Evolutionary conservation across 139 green algal species (phyloP).

Genomic region (Astrephomene gubernaculifera): DNA sequence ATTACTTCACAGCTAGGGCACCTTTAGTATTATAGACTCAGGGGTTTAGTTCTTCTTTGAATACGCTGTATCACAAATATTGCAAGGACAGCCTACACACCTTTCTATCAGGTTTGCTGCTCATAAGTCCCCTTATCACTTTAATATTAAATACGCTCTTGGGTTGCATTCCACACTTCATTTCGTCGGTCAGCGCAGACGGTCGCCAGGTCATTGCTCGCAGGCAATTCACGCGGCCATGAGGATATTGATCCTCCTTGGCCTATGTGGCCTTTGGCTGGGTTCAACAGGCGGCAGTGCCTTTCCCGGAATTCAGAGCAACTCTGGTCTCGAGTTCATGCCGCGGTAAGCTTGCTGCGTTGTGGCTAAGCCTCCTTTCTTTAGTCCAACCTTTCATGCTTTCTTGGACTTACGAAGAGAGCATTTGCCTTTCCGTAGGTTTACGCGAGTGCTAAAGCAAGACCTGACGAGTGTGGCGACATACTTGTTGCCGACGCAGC

Average conservation of each 20-base stretch:
- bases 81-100: too few relatives aligned
- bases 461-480: background rate
- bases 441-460: slow-evolving; percentile 19
- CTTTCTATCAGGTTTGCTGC: too few relatives aligned
- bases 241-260: background rate
- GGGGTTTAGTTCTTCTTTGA: too few relatives aligned
- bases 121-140: too few relatives aligned
- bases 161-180: too few relatives aligned
- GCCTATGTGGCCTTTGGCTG: slow-evolving; percentile 17
- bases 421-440: slow-evolving; percentile 14
- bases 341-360: background rate
- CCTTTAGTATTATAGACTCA: too few relatives aligned
- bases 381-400: background rate
- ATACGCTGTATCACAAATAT: too few relatives aligned
- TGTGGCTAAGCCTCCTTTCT: background rate
- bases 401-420: background rate
- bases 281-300: slow-evolving; percentile 4
- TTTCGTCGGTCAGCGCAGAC: background rate
- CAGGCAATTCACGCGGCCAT: slow-evolving; percentile 3
- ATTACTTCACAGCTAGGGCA: too few relatives aligned
- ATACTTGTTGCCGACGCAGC: slow-evolving; percentile 36
- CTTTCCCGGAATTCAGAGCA: background rate
- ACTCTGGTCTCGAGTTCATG: background rate
- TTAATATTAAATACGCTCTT: too few relatives aligned
- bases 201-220: background rate